Conservation (phyloP, 495 filamentous ascomycete genomes). For the Staphylotrichum longicolle region DNA sequence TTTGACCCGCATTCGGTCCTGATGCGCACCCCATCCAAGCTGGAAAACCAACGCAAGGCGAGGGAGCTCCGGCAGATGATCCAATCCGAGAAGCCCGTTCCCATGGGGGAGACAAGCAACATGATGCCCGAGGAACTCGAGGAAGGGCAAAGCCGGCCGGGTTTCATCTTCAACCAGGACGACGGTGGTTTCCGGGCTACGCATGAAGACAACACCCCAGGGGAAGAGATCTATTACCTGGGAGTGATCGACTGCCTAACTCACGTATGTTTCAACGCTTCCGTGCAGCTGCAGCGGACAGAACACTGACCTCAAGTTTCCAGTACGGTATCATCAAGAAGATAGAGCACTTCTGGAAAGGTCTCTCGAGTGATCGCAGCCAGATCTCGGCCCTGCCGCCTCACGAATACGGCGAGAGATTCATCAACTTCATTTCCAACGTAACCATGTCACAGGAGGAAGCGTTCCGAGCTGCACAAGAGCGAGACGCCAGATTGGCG, state of each 20-base stretch:
- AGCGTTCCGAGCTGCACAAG: conserved; percentile 61
- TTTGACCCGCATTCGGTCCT: conserved; percentile 58
- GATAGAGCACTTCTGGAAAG: conserved; percentile 90
- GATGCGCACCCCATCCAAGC: conserved; percentile 87
- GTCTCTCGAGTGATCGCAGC: conserved; percentile 70
- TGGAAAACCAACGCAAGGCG: conserved; percentile 90
- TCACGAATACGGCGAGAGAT: conserved; percentile 87
- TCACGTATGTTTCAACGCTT: conserved; percentile 61
- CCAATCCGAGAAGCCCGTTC: conserved; percentile 86
- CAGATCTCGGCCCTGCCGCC: conserved; percentile 95
- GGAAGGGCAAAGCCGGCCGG: conserved; percentile 51
- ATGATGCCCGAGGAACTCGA: conserved; percentile 85
- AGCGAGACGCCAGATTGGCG: conserved; percentile 43
- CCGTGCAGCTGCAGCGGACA: no score
- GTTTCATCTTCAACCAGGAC: conserved; percentile 80
- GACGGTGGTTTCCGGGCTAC: conserved; percentile 93
- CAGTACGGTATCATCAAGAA: conserved; percentile 88
- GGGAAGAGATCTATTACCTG: conserved; percentile 94
- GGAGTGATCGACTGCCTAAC: conserved; percentile 98
- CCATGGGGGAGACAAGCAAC: conserved; percentile 79
- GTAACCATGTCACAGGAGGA: conserved; percentile 88
- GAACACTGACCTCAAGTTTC: conserved; percentile 16
- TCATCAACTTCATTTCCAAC: conserved; percentile 85
- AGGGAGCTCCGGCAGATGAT: conserved; percentile 88
- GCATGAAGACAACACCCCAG: conserved; percentile 79